Percentiles rank a stretch among this genome's conserved stretches.
Conservation (phyloP, 208 protist species). For the Leishmania tarentolae region DNA sequence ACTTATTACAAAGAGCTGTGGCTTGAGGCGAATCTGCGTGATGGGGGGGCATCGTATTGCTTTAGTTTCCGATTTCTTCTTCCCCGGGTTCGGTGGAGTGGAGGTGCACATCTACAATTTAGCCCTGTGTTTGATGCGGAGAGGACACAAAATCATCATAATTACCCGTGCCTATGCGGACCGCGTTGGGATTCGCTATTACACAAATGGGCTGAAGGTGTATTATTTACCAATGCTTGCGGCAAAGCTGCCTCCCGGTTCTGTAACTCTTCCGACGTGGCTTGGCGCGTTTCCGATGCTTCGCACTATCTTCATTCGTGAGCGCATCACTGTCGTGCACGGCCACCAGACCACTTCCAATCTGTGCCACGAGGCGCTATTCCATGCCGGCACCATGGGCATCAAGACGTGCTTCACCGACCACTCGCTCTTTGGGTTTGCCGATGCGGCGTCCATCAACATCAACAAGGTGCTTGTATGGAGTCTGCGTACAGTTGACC, state of each 20-base stretch:
- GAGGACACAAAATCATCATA: conserved; percentile 97
- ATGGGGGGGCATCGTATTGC: conserved; percentile 82
- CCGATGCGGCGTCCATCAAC: conserved; percentile 93
- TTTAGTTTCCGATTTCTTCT: conserved; percentile 98
- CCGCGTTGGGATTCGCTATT: conserved; percentile 94
- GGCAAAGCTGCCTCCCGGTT: conserved; percentile 86
- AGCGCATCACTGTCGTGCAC: conserved; percentile 97
- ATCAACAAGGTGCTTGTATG: conserved; percentile 98
- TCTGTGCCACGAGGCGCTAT: conserved; percentile 95
- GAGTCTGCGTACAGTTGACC: conserved; percentile 93
- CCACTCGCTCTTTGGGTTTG: conserved; percentile 99
- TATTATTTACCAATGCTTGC: conserved; percentile 97
- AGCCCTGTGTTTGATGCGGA: conserved; percentile 93
- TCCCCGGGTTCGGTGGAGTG: conserved; percentile 98
- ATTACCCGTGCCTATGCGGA: conserved; percentile 96
- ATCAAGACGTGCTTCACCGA: conserved; percentile 97
- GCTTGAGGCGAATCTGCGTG: not conserved
- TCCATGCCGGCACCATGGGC: conserved; percentile 95
- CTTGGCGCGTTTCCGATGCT: conserved; percentile 88
- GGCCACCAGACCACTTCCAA: conserved; percentile 97
- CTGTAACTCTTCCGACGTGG: conserved; percentile 92
- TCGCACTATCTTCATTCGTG: conserved; percentile 95
- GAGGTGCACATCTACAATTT: conserved; percentile 98
- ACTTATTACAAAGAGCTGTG: not conserved
- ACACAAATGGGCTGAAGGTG: conserved; percentile 97